Percentiles rank a stretch among this genome's conserved stretches.
phyloP scores from a whole-genome alignment of 2,329 filamentous ascomycete genomes.

The Metarhizium brunneum region DNA sequence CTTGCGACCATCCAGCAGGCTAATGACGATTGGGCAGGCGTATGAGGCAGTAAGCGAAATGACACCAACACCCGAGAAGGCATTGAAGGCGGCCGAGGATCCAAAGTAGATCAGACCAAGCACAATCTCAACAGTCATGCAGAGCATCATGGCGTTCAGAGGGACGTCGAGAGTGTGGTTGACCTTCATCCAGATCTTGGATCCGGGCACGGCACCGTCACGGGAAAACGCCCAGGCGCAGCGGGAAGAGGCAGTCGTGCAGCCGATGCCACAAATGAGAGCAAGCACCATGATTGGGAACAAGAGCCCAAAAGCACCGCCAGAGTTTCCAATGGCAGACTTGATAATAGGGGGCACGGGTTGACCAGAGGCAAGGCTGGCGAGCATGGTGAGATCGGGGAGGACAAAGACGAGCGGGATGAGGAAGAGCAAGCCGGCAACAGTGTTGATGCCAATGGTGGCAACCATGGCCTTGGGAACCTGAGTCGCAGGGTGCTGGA shows the following conservation, averaged over 20 bases:
- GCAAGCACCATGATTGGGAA: conserved; percentile 58
- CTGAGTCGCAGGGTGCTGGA: conserved; percentile 54
- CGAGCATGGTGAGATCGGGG: conserved; percentile 48
- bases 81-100: conserved; percentile 60
- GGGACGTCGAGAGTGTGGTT: conserved; percentile 55
- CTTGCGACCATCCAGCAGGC: conserved; percentile 48
- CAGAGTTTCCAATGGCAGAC: conserved; percentile 49
- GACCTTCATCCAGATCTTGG: conserved; percentile 50
- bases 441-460: conserved; percentile 57
- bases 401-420: conserved; percentile 62
- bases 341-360: conserved; percentile 57
- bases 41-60: conserved; percentile 63
- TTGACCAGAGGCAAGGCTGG: conserved; percentile 45
- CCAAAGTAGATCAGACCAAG: conserved; percentile 63
- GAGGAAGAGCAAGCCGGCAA: conserved; percentile 58
- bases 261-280: conserved; percentile 58
- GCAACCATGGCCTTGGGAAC: conserved; percentile 65
- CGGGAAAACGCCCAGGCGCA: conserved; percentile 62
- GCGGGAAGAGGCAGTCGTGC: conserved; percentile 59
- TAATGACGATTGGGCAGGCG: conserved; percentile 56
- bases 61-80: conserved; percentile 61
- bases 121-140: conserved; percentile 53
- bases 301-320: conserved; percentile 52
- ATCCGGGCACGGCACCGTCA: conserved; percentile 60
- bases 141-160: conserved; percentile 64